Percentiles rank a stretch among this genome's conserved stretches.
phyloP scores from a whole-genome alignment of 371 early-diverging fungal genomes.

The Mucor lusitanicus region DNA sequence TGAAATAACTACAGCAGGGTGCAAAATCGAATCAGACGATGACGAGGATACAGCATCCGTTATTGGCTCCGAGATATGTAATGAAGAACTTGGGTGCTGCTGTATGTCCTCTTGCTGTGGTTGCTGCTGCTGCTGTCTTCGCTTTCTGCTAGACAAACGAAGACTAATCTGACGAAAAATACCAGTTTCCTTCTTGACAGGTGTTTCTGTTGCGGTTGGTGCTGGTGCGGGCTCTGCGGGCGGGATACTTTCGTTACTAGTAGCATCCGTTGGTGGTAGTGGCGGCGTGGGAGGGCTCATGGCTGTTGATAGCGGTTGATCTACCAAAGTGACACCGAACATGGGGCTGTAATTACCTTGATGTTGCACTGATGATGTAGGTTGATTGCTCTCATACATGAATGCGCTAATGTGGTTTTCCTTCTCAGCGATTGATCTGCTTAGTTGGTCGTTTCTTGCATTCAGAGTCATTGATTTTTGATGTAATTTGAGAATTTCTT shows the following conservation, averaged over 20 bases:
- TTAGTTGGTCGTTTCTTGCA: slow-evolving; percentile 13
- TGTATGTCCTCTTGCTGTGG: slow-evolving; percentile 3
- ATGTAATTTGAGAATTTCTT: slow-evolving; percentile 20
- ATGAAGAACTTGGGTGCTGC: not conserved
- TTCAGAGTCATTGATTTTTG: slow-evolving; percentile 18
- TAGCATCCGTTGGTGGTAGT: not conserved
- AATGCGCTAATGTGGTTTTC: slow-evolving; percentile 22
- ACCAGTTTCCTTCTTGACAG: slow-evolving; percentile 16
- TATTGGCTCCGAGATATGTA: slow-evolving; percentile 3
- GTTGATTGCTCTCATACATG: slow-evolving; percentile 9
- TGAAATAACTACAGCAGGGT: slow-evolving; percentile 22
- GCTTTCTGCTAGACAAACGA: slow-evolving; percentile 14
- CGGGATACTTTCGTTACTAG: not conserved
- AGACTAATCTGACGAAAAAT: slow-evolving; percentile 24
- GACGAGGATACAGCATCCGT: not conserved
- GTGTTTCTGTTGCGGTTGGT: not conserved
- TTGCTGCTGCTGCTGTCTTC: slow-evolving; percentile 8
- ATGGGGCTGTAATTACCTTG: not conserved
- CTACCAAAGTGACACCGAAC: slow-evolving; percentile 23
- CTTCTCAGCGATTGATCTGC: slow-evolving; percentile 18
- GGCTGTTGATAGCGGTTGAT: slow-evolving; percentile 7
- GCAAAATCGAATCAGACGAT: slow-evolving; percentile 11
- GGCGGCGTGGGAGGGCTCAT: not conserved
- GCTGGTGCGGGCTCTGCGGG: not conserved
- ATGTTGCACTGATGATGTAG: not conserved